Evolutionary conservation across 2,329 filamentous ascomycete species (phyloP), one percentile per base, ranked within the genome.

Genomic region (Sporothrix euskadiensis): DNA sequence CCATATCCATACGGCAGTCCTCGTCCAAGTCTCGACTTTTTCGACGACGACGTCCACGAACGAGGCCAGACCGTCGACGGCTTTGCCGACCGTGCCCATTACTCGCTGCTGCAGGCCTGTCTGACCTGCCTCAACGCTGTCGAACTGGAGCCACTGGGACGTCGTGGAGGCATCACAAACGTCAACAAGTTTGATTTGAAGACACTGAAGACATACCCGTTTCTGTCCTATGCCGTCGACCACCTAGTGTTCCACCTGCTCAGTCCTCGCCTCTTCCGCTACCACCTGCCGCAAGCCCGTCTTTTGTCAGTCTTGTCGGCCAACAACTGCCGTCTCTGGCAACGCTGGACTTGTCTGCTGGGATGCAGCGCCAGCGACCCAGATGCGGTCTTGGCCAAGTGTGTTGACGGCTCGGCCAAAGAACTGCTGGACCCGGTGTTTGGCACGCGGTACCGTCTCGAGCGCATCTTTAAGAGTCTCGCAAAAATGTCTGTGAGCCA

Each of bases 191-290:
- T 69, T 22, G 44, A 69, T 5, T 4, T 35, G 1, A 26, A n/a
- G 6, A 19, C 6, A 4, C 26, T 26, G 26, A 26, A 1, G 26
- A 2, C 26, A 26, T 79, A 80, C 75, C 80, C 80, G 2, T 80
- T 82, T 71, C 76, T 82, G 0, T 75, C 77, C 35, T 81, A 82
- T 74, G 78, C 80, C 9, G 79, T 79, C 19, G 76, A 78, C 56
- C 77, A 81, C 74, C 75, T 81, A 0, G 70, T 80, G 8, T 80
- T 78, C 76, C 80, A 82, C 76, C 74, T 82, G 30, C 78, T 82
- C 10, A 75, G 75, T 7, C 80, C 80, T 0, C 65, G 74, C 0
- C 69, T 74, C 12, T 80, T 80, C 72, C 78, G 80, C 9, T 80
- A 81, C 73, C 79, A 81, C 72, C 76, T 80, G 1, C 80, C 80